Evolutionary conservation across 2,329 filamentous ascomycete species (phyloP).

Genomic region (Tolypocladium capitatum): DNA sequence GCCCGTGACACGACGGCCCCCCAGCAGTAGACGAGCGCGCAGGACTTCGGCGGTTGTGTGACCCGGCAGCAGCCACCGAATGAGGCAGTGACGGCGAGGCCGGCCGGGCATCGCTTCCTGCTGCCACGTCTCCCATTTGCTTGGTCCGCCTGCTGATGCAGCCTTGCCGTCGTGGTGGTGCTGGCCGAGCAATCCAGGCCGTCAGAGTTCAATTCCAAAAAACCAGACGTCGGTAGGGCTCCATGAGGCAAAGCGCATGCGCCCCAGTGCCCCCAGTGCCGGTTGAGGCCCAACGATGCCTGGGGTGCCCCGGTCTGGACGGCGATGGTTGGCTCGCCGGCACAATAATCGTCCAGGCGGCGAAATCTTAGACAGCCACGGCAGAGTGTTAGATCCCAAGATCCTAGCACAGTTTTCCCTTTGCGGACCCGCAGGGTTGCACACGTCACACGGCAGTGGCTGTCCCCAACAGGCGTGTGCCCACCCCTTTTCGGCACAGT

Average conservation of each 20-base stretch:
- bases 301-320: not conserved
- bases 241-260: not conserved
- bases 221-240: not conserved
- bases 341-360: conserved; percentile 1
- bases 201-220: not conserved
- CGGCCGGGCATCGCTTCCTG: not conserved
- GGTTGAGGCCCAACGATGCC: not conserved
- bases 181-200: not conserved
- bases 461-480: not conserved
- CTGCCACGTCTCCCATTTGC: not conserved
- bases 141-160: not conserved
- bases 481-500: not conserved
- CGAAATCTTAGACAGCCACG: conserved; percentile 6
- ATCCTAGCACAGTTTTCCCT: conserved; percentile 2
- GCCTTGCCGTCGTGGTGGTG: not conserved
- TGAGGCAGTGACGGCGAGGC: not conserved
- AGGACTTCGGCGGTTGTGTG: not conserved
- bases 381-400: conserved; percentile 6
- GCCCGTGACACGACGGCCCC: not conserved
- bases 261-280: not conserved
- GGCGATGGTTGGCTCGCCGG: not conserved
- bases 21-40: not conserved
- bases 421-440: not conserved
- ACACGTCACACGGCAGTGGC: not conserved
- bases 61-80: not conserved